Evolutionary conservation across 129 eudicot genomes (phyloP), one percentile per base, ranked within the genome.

Genomic region (Pittosporum tobira): DNA sequence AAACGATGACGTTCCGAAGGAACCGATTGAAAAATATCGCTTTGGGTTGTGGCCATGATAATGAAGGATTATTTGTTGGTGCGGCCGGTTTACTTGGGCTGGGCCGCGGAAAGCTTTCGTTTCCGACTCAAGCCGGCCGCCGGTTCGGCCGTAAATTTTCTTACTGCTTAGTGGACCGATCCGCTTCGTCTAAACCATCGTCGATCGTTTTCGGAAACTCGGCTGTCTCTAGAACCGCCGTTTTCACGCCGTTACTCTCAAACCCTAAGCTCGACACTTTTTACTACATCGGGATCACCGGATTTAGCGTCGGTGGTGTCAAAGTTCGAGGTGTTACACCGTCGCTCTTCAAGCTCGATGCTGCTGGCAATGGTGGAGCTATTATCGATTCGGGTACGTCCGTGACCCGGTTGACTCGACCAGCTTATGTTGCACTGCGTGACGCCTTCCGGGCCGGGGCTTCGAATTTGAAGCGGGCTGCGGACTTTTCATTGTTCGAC

Each of bases 321-420:
- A 64, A 70, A 1, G 75, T 81, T 2, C 65, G 62, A 12, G 77
- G 70, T 0, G 54, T 81, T 8, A 29, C 65, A 1, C 45, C 74
- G 19, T 68, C 70, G 51, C 64, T 81, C 1, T 81, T 81, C 66
- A 73, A 66, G 63, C 45, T 77, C 0, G 80, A 77, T 43, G 2
- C 36, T 11, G 28, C 62, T 23, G 88, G 88, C 9, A 70, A 62
- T 38, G 88, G 88, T 6, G 88, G 88, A 6, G 91, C 87, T 15
- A 87, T 91, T 0, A 72, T 91, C 44, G 99, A 91, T 15, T 91
- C 99, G 26, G 96, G 99, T 0, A 91, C 99, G 2, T 87, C 99
- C 0, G 99, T 91, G 16, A 91, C 99, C 40, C 79, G 99, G 13
- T 28, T 91, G 73, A 79, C 85, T 52, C 74, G 78, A 42, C 96